Base-by-base conservation (phyloP, 2,329 filamentous ascomycete species). In the Verticillium longisporum region DNA sequence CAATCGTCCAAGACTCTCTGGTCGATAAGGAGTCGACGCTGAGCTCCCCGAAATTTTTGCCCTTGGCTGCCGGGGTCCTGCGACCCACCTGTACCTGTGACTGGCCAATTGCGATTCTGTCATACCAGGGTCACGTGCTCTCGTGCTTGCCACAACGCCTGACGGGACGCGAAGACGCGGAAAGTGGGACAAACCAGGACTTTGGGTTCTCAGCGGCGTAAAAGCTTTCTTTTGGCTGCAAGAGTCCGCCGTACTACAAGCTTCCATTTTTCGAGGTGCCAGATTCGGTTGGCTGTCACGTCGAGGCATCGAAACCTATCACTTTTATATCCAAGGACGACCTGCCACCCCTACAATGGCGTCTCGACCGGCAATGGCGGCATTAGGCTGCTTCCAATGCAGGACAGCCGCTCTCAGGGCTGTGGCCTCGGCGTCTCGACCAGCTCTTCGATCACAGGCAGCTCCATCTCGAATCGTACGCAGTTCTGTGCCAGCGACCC, bases 311-410 rank as follows among this genome's bases (percentile, higher is more conserved):
- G 33, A 21, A 50, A 1, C 5, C 7, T 50, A 18, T 7, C 41
- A 50, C 21, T 6, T 18, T 50, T n/a, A 18, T 21, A 15, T 11
- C 6, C 41, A 7, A 56, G 13, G n/a, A n/a, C n/a, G 31, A 31
- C 34, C 41, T n/a, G 9, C 31, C 18, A 31, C 14, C 32, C 3
- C 55, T 10, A 61, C 56, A 38, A 70, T 70, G 68, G 64, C 63
- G n/a, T 62, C 65, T n/a, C 59, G 66, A 45, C 64, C 68, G 6
- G 61, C 63, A 1, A 41, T 68, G 13, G 66, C 68, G 53, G 65
- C 66, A 14, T 61, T 62, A 9, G 63, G 70, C 63, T 73, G 70
- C 66, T 62, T 68, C 2, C 66, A 68, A 33, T 73, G 70, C 63
- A 66, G 68, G 11, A 60, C 56, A 1, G 66, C 66, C 7, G 64